These are phyloP conservation scores for Coemansia interrupta DNA, from an alignment of 192 early-diverging fungal species.

Conservation along the genomic window DNA sequence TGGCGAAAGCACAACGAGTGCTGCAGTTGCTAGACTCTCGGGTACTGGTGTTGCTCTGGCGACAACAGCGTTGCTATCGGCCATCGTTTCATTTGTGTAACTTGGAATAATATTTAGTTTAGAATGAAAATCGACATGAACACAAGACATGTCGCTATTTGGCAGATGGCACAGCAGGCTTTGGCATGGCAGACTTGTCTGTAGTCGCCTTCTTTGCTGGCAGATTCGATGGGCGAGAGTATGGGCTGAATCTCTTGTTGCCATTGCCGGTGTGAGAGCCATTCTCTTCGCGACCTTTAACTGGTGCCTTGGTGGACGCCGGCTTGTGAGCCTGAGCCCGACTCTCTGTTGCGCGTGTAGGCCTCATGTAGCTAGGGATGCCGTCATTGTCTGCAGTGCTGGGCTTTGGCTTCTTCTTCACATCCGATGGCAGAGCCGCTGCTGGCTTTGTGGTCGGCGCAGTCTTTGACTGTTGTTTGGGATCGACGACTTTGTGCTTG, in stretches of 20 bases:
- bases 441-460: neutral
- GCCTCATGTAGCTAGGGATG: conserved; percentile 38
- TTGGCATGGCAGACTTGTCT: too few relatives aligned
- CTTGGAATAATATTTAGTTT: neutral
- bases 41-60: neutral
- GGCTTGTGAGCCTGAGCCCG: conserved; percentile 27
- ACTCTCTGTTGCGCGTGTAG: conserved; percentile 35
- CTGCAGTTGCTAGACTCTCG: neutral
- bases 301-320: neutral
- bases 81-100: neutral
- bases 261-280: conserved; percentile 12
- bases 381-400: conserved; percentile 6
- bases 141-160: too few relatives aligned
- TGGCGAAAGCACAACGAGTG: conserved; percentile 3
- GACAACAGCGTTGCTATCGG: neutral
- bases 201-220: conserved; percentile 12
- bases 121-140: neutral
- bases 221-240: conserved; percentile 20
- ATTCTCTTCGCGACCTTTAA: conserved; percentile 2
- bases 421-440: neutral
- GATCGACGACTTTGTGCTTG: conserved; percentile 10
- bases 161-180: too few relatives aligned
- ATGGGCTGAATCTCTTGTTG: conserved; percentile 31
- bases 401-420: conserved; percentile 5
- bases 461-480: conserved; percentile 2